phyloP scores from a whole-genome alignment of 2,329 filamentous ascomycete species.

The Venturia nashicola region DNA sequence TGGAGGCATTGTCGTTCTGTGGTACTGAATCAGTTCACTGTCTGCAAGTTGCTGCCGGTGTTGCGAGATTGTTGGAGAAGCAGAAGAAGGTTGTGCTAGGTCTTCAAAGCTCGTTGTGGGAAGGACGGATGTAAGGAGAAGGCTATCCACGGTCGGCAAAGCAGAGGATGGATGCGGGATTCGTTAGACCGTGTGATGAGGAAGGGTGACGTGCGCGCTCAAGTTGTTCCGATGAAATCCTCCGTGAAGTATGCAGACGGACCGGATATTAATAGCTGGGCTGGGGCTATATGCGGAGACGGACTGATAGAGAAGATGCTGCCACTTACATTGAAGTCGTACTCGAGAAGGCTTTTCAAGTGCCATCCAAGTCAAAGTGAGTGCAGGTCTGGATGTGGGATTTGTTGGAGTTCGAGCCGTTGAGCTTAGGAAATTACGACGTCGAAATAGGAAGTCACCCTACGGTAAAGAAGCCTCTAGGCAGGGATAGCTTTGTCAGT shows the following conservation, averaged over 20 bases:
- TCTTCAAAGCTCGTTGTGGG: no score
- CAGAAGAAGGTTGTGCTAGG: background rate
- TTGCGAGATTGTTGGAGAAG: conserved; percentile 12
- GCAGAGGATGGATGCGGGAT: background rate
- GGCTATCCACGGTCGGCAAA: no score
- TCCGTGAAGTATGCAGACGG: background rate
- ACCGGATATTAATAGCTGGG: background rate
- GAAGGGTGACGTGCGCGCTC: background rate
- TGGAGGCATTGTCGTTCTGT: background rate
- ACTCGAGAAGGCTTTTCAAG: background rate
- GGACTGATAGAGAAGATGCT: background rate
- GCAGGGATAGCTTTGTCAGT: background rate
- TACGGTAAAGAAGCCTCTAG: background rate
- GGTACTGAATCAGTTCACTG: conserved; percentile 23
- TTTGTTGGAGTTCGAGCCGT: background rate
- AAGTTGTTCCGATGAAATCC: background rate
- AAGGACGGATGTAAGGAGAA: background rate
- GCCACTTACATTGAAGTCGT: background rate
- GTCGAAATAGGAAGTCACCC: background rate
- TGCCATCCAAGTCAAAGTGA: background rate
- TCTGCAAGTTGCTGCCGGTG: conserved; percentile 30
- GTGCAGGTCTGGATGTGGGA: background rate
- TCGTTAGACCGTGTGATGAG: background rate
- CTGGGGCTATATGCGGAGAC: background rate
- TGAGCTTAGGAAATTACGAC: background rate